These are phyloP conservation scores for Ceratobasidium sp. DNA, from an alignment of 1,284 basidiomycete genomes.

Conservation along the genomic window DNA sequence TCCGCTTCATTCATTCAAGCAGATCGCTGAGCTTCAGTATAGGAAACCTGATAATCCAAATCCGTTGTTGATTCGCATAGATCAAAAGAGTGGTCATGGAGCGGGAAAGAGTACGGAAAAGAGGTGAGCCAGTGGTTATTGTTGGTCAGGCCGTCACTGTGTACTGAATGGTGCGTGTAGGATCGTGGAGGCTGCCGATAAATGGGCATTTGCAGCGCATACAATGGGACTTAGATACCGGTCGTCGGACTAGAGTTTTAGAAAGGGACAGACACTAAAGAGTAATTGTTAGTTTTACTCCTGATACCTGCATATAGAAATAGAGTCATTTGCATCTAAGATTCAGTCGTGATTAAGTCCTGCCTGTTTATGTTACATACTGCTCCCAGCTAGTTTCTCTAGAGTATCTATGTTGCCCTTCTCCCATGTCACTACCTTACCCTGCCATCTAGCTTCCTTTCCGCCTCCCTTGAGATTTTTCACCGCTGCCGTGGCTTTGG, in stretches of 20 bases:
- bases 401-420: conserved; percentile 21
- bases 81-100: conserved; percentile 85
- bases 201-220: conserved; percentile 81
- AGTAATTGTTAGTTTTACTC: no score
- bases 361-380: neutral
- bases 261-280: neutral
- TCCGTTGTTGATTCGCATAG: conserved; percentile 80
- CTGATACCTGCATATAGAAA: no score
- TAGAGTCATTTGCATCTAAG: neutral
- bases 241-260: neutral
- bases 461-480: conserved; percentile 43
- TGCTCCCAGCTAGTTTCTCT: conserved; percentile 4
- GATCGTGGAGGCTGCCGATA: conserved; percentile 80
- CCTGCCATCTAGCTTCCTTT: conserved; percentile 43
- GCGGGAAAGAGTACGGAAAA: conserved; percentile 84
- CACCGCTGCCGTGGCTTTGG: neutral
- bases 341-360: no score
- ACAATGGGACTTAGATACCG: conserved; percentile 67
- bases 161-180: conserved; percentile 57
- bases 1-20: conserved; percentile 86
- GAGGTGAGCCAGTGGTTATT: conserved; percentile 62
- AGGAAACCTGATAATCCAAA: conserved; percentile 72
- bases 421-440: conserved; percentile 34
- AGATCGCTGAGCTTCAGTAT: conserved; percentile 80
- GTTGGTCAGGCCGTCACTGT: neutral